Percentiles rank a stretch among this genome's conserved stretches.
phyloP scores from a whole-genome alignment of 2,329 filamentous ascomycete genomes.

The Sarocladiaceae sp. region DNA sequence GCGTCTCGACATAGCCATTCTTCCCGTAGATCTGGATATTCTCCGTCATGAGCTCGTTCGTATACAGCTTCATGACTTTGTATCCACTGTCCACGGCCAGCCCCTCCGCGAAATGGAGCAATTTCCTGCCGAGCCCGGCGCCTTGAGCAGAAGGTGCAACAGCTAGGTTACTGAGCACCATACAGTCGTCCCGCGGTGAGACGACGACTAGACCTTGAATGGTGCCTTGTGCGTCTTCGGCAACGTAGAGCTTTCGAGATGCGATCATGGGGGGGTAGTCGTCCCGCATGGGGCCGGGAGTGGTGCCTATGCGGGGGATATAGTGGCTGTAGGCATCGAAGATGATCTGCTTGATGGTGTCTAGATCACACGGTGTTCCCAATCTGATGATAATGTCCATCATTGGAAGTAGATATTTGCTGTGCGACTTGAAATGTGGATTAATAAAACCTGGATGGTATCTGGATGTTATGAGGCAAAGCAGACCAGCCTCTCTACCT shows the following conservation, averaged over 20 bases:
- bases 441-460: no score
- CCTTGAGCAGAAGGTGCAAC: neutral
- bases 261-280: neutral
- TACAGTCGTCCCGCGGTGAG: neutral
- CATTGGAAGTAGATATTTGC: no score
- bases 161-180: conserved; percentile 1
- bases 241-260: neutral
- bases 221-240: neutral
- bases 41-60: conserved; percentile 3
- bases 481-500: no score
- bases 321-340: conserved; percentile 3
- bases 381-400: neutral
- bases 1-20: conserved; percentile 3
- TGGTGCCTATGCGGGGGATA: conserved; percentile 1
- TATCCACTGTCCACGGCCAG: neutral
- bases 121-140: neutral
- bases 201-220: neutral
- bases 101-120: neutral
- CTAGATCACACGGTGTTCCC: neutral
- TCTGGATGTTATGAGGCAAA: no score
- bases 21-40: conserved; percentile 2
- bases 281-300: neutral
- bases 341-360: conserved; percentile 1
- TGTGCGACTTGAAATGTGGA: no score
- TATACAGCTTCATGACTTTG: conserved; percentile 2